Base-by-base conservation (phyloP, 169 alveolate genomes). In the Cryptosporidium felis region DNA sequence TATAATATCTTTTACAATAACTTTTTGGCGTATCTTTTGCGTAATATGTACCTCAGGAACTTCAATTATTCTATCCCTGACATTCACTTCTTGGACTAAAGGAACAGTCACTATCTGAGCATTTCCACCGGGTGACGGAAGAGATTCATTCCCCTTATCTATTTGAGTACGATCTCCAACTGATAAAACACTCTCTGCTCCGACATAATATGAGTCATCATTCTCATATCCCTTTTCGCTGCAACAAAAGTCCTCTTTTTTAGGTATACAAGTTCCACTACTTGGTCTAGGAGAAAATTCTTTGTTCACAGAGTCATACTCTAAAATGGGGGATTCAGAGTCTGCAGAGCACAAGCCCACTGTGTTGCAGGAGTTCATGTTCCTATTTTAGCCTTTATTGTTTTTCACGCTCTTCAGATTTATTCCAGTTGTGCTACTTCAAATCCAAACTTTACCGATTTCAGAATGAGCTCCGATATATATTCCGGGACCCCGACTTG, bases 21-120 rank as follows among this genome's bases (percentile, higher is more conserved):
- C 82, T 53, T 74, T 74, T 34, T 49, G 82, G 18, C 61, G 60
- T 18, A 74, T 74, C 56, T 74, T 74, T 18, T 74, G 82, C 56
- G 60, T 74, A 53, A 74, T 53, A 38, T 74, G 82, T 30, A 74
- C 82, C 56, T 74, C 82, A 12, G 82, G 82, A 36, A 74, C 82
- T 40, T 74, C 82, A 21, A 74, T 74, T 34, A 74, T 74, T 74
- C 82, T 49, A 10, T 74, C 82, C 40, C 82, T 74, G 8, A 74
- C 82, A 74, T 74, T 74, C 14, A 74, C 82, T 51, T 74, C 82
- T 36, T 74, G 82, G 16, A 74, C 82, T 0, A 74, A n/a, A 18
- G 82, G 82, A 47, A 74, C 82, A 16, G 65, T 74, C 5, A 74
- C 82, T 32, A 74, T 56, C 41, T 74, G 82, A 38, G 82, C 82